These are phyloP conservation scores for Boletus eberwhitei DNA, from an alignment of 768 basidiomycete species.

Conservation along the genomic window DNA sequence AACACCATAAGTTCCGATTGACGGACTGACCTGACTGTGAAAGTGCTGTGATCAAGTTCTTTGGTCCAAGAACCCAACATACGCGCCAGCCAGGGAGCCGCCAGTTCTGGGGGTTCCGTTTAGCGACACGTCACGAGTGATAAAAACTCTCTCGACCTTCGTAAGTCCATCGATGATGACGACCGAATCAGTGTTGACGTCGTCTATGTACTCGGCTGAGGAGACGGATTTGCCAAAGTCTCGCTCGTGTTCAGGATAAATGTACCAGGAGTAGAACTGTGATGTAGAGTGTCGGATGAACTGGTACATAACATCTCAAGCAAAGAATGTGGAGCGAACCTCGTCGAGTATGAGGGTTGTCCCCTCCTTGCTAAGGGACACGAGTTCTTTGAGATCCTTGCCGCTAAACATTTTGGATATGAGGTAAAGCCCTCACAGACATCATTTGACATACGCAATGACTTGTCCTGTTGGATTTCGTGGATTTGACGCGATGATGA, in stretches of 20 bases:
- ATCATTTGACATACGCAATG: slow-evolving; percentile 45
- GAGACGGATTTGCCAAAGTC: slow-evolving; percentile 79
- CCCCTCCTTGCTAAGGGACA: slow-evolving; percentile 65
- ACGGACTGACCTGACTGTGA: slow-evolving; percentile 70
- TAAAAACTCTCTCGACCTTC: slow-evolving; percentile 49
- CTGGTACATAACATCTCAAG: background rate
- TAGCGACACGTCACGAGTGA: background rate
- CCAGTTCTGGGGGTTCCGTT: slow-evolving; percentile 65
- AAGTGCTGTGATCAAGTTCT: slow-evolving; percentile 81
- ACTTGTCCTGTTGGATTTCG: slow-evolving; percentile 96
- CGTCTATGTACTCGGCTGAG: slow-evolving; percentile 78
- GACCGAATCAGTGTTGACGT: slow-evolving; percentile 82
- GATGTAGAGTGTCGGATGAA: background rate
- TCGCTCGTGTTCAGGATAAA: slow-evolving; percentile 74
- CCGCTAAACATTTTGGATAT: slow-evolving; percentile 43
- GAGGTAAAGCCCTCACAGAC: slow-evolving; percentile 3
- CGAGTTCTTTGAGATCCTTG: slow-evolving; percentile 77
- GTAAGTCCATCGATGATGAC: slow-evolving; percentile 91
- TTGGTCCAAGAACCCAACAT: slow-evolving; percentile 92
- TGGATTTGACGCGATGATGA: slow-evolving; percentile 90
- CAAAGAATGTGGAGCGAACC: slow-evolving; percentile 37
- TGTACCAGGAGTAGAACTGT: slow-evolving; percentile 94
- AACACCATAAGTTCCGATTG: background rate
- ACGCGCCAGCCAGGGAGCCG: slow-evolving; percentile 93
- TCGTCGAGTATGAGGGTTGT: slow-evolving; percentile 86